A percentile compares a stretch with the other conserved stretches of the same genome.
phyloP scores from a whole-genome alignment of 331 rosid genomes.

The Malus hybrid region DNA sequence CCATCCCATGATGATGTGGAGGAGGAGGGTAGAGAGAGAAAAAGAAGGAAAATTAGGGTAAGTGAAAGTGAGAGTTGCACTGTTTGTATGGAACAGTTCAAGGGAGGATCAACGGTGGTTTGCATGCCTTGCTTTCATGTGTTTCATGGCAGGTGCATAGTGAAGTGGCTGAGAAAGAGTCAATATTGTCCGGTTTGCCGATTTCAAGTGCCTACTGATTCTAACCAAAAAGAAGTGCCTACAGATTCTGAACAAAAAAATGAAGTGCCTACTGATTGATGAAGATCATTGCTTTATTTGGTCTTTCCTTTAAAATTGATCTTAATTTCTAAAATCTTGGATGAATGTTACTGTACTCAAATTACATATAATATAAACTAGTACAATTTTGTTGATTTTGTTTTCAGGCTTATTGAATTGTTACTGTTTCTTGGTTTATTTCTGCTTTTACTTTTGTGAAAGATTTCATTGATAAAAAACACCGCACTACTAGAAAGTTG shows the following conservation, averaged over 20 bases:
- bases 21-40: neutral
- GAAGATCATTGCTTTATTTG: neutral
- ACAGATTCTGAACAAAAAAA: no score
- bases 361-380: neutral
- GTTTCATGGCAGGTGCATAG: constrained; percentile 14
- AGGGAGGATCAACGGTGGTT: neutral
- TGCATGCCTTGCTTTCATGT: constrained; percentile 17
- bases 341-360: neutral
- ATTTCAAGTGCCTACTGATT: neutral
- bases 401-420: neutral
- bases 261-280: neutral
- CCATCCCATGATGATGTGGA: neutral
- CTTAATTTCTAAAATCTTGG: neutral
- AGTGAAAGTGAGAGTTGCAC: neutral
- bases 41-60: neutral
- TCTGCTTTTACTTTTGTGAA: no score
- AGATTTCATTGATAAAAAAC: no score
- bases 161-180: constrained; percentile 8
- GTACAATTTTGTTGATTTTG: neutral
- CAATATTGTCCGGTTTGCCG: constrained; percentile 19
- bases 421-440: no score
- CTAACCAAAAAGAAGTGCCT: no score
- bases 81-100: constrained; percentile 11
- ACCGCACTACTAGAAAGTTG: no score
- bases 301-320: neutral